A percentile compares a stretch with the other conserved stretches of the same genome.
phyloP scores from a whole-genome alignment of 495 filamentous ascomycete genomes.

The Penicillium cinerascens region DNA sequence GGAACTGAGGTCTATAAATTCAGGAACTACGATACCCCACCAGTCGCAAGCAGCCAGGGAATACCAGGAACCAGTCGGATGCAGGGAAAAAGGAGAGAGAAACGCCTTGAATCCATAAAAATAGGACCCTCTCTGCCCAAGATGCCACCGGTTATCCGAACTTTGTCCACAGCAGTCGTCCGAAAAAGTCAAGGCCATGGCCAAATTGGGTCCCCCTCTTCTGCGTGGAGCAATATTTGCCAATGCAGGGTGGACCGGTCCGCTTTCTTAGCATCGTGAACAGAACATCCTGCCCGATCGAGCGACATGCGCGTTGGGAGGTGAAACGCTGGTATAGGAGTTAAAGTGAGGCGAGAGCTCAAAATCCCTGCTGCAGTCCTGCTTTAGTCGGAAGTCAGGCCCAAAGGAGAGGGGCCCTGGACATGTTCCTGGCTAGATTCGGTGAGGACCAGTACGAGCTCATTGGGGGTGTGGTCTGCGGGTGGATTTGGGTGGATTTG shows the following conservation, averaged over 20 bases:
- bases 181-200: slow-evolving; percentile 15
- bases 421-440: slow-evolving; percentile 17
- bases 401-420: background rate
- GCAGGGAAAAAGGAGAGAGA: slow-evolving; percentile 1
- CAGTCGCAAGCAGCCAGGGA: slow-evolving; percentile 1
- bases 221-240: background rate
- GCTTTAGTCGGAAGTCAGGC: background rate
- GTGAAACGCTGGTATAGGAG: slow-evolving; percentile 9
- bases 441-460: slow-evolving; percentile 18
- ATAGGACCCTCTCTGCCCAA: slow-evolving; percentile 2
- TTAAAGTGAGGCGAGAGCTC: background rate
- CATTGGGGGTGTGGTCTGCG: background rate
- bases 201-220: slow-evolving; percentile 5
- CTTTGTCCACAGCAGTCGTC: slow-evolving; percentile 10
- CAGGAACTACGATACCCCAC: slow-evolving; percentile 19
- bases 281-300: slow-evolving; percentile 8
- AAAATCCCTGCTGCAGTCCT: background rate
- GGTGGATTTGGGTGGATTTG: background rate
- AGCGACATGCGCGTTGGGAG: slow-evolving; percentile 18
- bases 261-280: background rate
- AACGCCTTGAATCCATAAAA: background rate
- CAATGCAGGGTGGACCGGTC: background rate
- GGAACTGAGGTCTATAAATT: slow-evolving; percentile 13
- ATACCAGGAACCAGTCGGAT: slow-evolving; percentile 15
- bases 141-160: background rate